phyloP scores from a whole-genome alignment of 164 flowering plant species.

The Nymphaea thermarum region DNA sequence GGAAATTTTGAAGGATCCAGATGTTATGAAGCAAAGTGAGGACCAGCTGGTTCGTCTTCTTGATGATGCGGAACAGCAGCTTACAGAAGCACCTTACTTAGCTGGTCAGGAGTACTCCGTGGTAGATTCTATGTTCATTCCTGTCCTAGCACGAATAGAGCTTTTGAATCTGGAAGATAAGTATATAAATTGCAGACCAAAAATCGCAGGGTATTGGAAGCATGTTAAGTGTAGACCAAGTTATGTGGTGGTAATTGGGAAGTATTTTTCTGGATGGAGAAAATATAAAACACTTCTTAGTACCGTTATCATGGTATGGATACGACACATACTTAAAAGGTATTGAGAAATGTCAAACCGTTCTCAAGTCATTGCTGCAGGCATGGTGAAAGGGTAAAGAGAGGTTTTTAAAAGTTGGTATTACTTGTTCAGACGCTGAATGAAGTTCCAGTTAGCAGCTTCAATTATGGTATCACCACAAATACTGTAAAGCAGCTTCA shows the following conservation, averaged over 20 bases:
- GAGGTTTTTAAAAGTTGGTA: too few relatives aligned
- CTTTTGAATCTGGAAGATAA: constrained; percentile 58
- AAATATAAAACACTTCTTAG: constrained; percentile 53
- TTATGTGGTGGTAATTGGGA: constrained; percentile 65
- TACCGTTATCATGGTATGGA: constrained; percentile 50
- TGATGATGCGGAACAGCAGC: constrained; percentile 58
- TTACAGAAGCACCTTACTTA: constrained; percentile 42
- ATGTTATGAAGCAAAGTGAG: constrained; percentile 30
- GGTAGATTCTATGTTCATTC: constrained; percentile 78
- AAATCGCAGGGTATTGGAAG: constrained; percentile 53
- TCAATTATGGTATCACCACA: too few relatives aligned
- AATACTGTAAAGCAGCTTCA: too few relatives aligned
- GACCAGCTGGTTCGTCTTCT: constrained; percentile 57
- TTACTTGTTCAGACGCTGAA: too few relatives aligned
- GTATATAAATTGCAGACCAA: constrained; percentile 52
- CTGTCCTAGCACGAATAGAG: constrained; percentile 51
- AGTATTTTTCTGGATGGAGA: constrained; percentile 76
- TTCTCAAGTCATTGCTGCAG: background rate
- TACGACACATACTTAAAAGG: constrained; percentile 47
- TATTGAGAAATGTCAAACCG: constrained; percentile 20
- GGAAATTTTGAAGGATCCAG: constrained; percentile 48
- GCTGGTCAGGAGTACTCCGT: constrained; percentile 65
- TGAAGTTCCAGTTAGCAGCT: too few relatives aligned
- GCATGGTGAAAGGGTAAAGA: background rate
- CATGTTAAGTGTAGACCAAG: constrained; percentile 60